phyloP scores from a whole-genome alignment of 2,329 filamentous ascomycete species.

The Arthrobotrys pseudoclavata region DNA sequence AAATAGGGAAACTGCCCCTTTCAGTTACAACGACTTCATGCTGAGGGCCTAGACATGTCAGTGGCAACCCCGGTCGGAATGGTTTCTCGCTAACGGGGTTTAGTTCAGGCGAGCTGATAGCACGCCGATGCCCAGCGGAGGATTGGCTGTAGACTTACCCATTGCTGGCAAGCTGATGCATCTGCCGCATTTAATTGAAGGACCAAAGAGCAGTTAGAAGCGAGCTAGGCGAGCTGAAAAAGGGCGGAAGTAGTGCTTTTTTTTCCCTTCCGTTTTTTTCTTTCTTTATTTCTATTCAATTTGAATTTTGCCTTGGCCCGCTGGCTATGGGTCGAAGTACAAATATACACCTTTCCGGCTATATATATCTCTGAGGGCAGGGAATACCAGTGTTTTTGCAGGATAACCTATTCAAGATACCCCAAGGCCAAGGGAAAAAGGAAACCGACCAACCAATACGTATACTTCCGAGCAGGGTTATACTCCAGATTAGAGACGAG shows the following conservation, averaged over 20 bases:
- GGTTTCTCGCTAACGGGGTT: conserved; percentile 52
- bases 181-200: conserved; percentile 45
- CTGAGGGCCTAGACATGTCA: conserved; percentile 17
- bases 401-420: conserved; percentile 43
- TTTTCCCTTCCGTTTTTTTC: conserved; percentile 5
- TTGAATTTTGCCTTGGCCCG: conserved; percentile 20
- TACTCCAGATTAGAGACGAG: conserved; percentile 14
- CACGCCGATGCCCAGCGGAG: conserved; percentile 38
- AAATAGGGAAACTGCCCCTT: conserved; percentile 22
- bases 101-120: conserved; percentile 46
- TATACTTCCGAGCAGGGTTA: conserved; percentile 15
- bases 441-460: conserved; percentile 24
- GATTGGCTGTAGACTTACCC: conserved; percentile 44
- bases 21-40: not conserved
- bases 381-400: conserved; percentile 41
- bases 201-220: conserved; percentile 50
- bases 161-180: conserved; percentile 57
- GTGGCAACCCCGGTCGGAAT: conserved; percentile 31
- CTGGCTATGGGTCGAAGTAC: conserved; percentile 11
- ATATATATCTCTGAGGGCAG: conserved; percentile 48
- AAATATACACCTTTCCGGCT: conserved; percentile 33
- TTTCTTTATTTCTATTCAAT: conserved; percentile 9
- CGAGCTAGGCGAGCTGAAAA: conserved; percentile 43
- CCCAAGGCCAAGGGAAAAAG: conserved; percentile 10
- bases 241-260: conserved; percentile 27